phyloP scores from a whole-genome alignment of 1,139 yeast genomes.

The Geotrichum histeridarum region DNA sequence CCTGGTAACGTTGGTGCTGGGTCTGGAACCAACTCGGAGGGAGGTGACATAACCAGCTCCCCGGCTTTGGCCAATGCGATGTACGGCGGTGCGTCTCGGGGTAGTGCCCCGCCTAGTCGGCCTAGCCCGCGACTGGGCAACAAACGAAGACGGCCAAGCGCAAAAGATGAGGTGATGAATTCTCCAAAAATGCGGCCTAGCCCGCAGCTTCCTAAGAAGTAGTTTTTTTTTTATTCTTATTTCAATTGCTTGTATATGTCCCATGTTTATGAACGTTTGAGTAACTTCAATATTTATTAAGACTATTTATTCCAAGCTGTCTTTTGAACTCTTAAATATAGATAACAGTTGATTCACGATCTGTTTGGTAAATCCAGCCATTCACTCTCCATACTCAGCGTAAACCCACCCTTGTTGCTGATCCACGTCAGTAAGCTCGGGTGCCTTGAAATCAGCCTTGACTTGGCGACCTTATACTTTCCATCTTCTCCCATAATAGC shows the following conservation, averaged over 20 bases:
- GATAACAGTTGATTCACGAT: neutral
- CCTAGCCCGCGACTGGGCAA: conserved; percentile 8
- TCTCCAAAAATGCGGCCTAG: conserved; percentile 16
- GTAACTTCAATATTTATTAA: neutral
- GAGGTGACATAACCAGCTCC: neutral
- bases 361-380: conserved; percentile 5
- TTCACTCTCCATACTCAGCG: conserved; percentile 14
- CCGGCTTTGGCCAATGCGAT: neutral
- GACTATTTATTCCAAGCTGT: neutral
- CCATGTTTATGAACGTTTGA: neutral
- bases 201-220: conserved; percentile 15
- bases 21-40: too few relatives aligned
- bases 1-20: too few relatives aligned
- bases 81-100: neutral
- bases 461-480: conserved; percentile 3
- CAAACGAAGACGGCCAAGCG: conserved; percentile 20
- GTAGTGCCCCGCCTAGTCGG: conserved; percentile 1
- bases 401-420: conserved; percentile 9
- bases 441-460: conserved; percentile 9
- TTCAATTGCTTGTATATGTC: neutral
- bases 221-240: neutral
- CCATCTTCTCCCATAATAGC: conserved; percentile 10
- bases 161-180: conserved; percentile 16
- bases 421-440: conserved; percentile 12
- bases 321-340: neutral